Conservation (phyloP, 2,329 filamentous ascomycete genomes). For the Metarhizium rileyi region DNA sequence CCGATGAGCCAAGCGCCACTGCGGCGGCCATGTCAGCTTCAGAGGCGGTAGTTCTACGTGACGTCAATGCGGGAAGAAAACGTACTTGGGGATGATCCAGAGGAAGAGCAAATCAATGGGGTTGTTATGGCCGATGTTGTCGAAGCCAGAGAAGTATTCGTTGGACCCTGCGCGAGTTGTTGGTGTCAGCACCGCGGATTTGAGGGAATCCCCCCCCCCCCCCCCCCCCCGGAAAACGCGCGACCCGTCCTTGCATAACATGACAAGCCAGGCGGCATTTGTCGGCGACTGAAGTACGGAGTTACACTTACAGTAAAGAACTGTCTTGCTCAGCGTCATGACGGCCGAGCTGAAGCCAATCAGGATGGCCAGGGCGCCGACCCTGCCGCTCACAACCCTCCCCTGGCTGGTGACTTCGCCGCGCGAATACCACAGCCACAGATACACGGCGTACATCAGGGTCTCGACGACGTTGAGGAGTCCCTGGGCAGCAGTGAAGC, state of each 20-base stretch:
- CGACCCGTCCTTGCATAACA: no score
- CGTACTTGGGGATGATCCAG: constrained; percentile 52
- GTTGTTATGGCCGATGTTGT: constrained; percentile 48
- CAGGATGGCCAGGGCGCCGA: constrained; percentile 35
- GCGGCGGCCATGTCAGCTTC: not conserved
- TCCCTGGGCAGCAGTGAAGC: constrained; percentile 71
- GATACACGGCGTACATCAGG: constrained; percentile 51
- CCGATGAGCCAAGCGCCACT: constrained; percentile 45
- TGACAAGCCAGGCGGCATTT: no score
- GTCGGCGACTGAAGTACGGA: not conserved
- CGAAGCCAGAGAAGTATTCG: constrained; percentile 45
- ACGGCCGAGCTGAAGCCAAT: constrained; percentile 43
- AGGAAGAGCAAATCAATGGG: constrained; percentile 33
- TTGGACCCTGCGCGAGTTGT: constrained; percentile 37
- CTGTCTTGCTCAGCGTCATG: constrained; percentile 55
- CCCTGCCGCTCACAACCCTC: constrained; percentile 29
- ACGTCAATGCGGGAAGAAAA: constrained; percentile 1
- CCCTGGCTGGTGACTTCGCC: constrained; percentile 10
- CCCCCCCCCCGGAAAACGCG: no score
- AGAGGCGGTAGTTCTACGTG: not conserved
- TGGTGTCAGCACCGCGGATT: no score
- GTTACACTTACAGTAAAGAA: constrained; percentile 43
- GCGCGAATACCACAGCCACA: constrained; percentile 24
- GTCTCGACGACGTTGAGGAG: constrained; percentile 61
- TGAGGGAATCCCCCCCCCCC: no score